phyloP scores from a whole-genome alignment of 495 filamentous ascomycete species.

The Tetracladium setigerum region DNA sequence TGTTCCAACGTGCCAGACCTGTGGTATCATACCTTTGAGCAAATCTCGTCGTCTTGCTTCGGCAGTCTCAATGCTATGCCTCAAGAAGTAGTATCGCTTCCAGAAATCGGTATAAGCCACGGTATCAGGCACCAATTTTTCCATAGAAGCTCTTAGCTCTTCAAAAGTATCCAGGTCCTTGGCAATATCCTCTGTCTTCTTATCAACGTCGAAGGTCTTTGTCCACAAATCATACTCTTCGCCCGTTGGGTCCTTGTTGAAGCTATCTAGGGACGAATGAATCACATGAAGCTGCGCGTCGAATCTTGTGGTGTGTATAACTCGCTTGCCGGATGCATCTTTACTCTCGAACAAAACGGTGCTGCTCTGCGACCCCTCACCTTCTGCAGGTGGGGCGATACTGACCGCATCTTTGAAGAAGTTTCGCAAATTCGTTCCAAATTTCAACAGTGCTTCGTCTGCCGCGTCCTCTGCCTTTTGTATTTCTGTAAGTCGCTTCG shows the following conservation, averaged over 20 bases:
- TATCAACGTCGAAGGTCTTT: constrained; percentile 69
- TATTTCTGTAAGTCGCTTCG: constrained; percentile 81
- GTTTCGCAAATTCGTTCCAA: constrained; percentile 83
- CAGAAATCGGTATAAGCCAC: constrained; percentile 88
- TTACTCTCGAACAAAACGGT: constrained; percentile 82
- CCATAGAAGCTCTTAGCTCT: constrained; percentile 86
- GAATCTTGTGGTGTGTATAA: constrained; percentile 88
- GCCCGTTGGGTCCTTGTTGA: constrained; percentile 71
- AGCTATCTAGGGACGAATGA: constrained; percentile 77
- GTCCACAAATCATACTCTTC: constrained; percentile 69
- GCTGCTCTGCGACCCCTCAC: constrained; percentile 24
- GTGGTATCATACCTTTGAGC: constrained; percentile 65
- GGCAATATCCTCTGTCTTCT: constrained; percentile 78
- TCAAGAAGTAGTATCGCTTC: constrained; percentile 91
- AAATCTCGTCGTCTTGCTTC: constrained; percentile 86
- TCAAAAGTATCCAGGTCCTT: constrained; percentile 79
- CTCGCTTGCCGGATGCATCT: constrained; percentile 79
- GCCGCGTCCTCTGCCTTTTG: constrained; percentile 95
- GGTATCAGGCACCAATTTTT: constrained; percentile 85
- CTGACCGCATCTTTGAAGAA: constrained; percentile 88
- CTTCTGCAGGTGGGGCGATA: constrained; percentile 58
- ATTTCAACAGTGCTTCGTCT: constrained; percentile 89
- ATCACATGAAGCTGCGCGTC: constrained; percentile 95
- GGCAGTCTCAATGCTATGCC: constrained; percentile 91
- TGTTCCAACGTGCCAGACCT: neutral